Conservation (phyloP, 495 filamentous ascomycete species). For the Penicillium atrosanguineum region DNA sequence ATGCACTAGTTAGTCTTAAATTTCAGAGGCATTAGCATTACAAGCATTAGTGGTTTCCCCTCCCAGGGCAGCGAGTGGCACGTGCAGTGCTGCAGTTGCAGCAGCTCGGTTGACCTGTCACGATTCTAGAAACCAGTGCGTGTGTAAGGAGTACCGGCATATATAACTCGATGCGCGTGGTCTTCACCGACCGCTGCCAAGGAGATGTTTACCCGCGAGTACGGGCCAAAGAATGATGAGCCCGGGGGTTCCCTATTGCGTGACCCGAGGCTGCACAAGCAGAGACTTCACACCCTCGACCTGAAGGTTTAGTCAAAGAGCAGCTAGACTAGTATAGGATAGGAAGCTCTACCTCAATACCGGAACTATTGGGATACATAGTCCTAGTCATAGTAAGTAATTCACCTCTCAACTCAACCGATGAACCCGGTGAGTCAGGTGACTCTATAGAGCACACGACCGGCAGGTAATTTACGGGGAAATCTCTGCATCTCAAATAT, state of each 20-base stretch:
- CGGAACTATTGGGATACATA: no score
- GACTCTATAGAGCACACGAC: constrained; percentile 11
- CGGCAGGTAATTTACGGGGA: constrained; percentile 17
- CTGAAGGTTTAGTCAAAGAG: neutral
- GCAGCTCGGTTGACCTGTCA: neutral
- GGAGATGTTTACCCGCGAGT: neutral
- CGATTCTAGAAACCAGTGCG: neutral
- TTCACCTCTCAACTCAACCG: neutral
- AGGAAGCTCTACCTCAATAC: neutral
- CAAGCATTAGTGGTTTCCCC: neutral
- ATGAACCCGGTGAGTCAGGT: constrained; percentile 1
- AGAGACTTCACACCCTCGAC: neutral
- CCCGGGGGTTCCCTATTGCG: neutral
- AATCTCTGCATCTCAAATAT: constrained; percentile 17
- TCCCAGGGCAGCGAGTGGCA: constrained; percentile 11
- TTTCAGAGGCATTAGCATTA: neutral
- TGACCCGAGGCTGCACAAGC: neutral
- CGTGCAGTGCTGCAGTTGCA: constrained; percentile 2
- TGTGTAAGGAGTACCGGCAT: neutral
- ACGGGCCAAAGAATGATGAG: neutral
- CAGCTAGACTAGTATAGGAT: neutral
- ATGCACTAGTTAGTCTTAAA: neutral
- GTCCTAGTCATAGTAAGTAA: no score
- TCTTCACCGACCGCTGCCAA: neutral
- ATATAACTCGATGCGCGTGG: neutral